Percentiles rank a stretch among this genome's conserved stretches.
phyloP scores from a whole-genome alignment of 345 rosid genomes.

The Salix dunnii region DNA sequence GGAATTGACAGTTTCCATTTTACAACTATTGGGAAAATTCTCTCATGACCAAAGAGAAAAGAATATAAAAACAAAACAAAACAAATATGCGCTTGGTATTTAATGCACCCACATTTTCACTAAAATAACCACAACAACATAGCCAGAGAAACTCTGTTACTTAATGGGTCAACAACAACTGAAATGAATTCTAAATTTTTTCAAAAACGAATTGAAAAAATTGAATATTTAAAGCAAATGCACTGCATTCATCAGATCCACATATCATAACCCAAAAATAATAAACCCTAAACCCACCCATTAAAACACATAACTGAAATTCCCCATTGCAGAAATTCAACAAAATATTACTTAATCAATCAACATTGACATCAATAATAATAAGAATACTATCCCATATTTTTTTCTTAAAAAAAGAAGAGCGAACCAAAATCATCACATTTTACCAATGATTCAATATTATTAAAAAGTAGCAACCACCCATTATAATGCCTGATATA shows the following conservation, averaged over 20 bases:
- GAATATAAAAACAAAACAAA: too few species aligned
- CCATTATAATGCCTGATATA: conserved; percentile 19
- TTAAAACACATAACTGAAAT: conserved; percentile 2
- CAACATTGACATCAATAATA: conserved; percentile 8
- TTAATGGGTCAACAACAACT: too few species aligned
- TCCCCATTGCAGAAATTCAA: conserved; percentile 13
- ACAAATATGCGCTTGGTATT: too few species aligned
- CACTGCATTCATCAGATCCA: conserved; percentile 22
- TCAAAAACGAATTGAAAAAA: neutral
- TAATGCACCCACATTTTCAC: too few species aligned
- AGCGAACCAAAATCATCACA: too few species aligned
- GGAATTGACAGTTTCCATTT: too few species aligned
- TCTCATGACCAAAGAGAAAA: too few species aligned
- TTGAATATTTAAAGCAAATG: conserved; percentile 15
- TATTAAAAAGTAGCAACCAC: neutral
- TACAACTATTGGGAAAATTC: too few species aligned
- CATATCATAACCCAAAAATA: conserved; percentile 2
- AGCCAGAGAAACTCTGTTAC: too few species aligned
- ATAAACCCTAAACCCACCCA: conserved; percentile 15
- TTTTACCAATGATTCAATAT: neutral
- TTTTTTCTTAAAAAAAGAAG: neutral
- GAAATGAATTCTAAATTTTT: too few species aligned
- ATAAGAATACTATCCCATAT: neutral
- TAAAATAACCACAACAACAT: too few species aligned
- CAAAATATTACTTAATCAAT: conserved; percentile 12